phyloP scores from a whole-genome alignment of 2,329 filamentous ascomycete genomes.

The Plenodomus biglobosus region DNA sequence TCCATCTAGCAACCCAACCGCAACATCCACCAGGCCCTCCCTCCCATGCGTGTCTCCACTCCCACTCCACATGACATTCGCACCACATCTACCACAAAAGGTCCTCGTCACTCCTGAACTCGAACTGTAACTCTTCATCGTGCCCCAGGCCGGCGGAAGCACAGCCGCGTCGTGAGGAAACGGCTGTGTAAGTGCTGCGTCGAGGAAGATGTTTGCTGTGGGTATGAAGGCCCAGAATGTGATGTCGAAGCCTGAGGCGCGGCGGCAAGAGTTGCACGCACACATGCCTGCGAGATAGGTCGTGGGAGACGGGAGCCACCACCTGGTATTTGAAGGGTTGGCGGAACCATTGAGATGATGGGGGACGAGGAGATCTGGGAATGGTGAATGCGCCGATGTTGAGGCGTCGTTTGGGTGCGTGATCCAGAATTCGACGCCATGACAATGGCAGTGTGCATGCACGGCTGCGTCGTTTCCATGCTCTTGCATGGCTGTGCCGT shows the following conservation, averaged over 20 bases:
- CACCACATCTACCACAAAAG: slow-evolving; percentile 53
- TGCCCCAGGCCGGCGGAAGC: slow-evolving; percentile 36
- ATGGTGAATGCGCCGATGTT: slow-evolving; percentile 42
- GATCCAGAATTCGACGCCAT: slow-evolving; percentile 50
- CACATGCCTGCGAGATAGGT: slow-evolving; percentile 47
- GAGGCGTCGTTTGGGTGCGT: slow-evolving; percentile 30
- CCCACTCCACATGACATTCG: slow-evolving; percentile 49
- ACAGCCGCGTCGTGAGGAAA: slow-evolving; percentile 11
- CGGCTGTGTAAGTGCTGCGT: slow-evolving; percentile 18
- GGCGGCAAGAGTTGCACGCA: slow-evolving; percentile 52
- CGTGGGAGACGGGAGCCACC: slow-evolving; percentile 36
- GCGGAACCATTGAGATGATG: slow-evolving; percentile 10
- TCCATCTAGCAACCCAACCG: slow-evolving; percentile 49
- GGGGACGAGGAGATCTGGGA: slow-evolving; percentile 43
- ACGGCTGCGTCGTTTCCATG: slow-evolving; percentile 20
- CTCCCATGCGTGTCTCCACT: slow-evolving; percentile 37
- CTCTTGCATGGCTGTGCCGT: neutral
- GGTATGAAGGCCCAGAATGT: slow-evolving; percentile 51
- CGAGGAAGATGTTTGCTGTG: slow-evolving; percentile 44
- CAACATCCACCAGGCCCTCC: slow-evolving; percentile 49
- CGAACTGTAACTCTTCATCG: slow-evolving; percentile 48
- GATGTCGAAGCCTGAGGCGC: slow-evolving; percentile 48
- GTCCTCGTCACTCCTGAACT: slow-evolving; percentile 51
- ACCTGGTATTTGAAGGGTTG: slow-evolving; percentile 20
- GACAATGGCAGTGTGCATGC: slow-evolving; percentile 51